phyloP scores from a whole-genome alignment of 2,329 filamentous ascomycete genomes.

The Talaromyces piceae region DNA sequence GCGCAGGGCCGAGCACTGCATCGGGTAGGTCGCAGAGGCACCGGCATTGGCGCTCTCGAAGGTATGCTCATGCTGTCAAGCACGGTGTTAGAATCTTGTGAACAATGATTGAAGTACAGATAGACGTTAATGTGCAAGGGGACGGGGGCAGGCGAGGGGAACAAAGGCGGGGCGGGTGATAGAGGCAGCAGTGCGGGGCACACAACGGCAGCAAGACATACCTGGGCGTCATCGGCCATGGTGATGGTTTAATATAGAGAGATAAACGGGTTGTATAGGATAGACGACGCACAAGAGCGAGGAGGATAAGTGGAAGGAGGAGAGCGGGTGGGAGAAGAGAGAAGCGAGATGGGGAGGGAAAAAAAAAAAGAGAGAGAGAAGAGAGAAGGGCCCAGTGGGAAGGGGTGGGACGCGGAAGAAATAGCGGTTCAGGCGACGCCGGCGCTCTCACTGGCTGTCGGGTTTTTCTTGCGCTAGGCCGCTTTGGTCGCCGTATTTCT shows the following conservation, averaged over 20 bases:
- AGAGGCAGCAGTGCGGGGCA: slow-evolving; percentile 10
- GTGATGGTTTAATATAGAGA: slow-evolving; percentile 35
- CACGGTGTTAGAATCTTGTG: neutral
- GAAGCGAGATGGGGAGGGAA: slow-evolving; percentile 14
- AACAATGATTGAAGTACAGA: neutral
- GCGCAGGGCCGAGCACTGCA: slow-evolving; percentile 99
- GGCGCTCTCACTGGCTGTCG: neutral
- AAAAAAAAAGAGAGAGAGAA: slow-evolving; percentile 15
- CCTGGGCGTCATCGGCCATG: slow-evolving; percentile 62
- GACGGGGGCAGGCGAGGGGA: slow-evolving; percentile 3
- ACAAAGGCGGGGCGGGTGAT: slow-evolving; percentile 23
- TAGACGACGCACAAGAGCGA: slow-evolving; percentile 1
- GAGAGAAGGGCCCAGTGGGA: slow-evolving; percentile 14
- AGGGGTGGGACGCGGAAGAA: slow-evolving; percentile 8
- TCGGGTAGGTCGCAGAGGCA: slow-evolving; percentile 87
- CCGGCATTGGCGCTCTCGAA: slow-evolving; percentile 96
- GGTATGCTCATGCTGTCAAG: slow-evolving; percentile 58
- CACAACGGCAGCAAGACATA: slow-evolving; percentile 34
- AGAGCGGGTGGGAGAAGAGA: slow-evolving; percentile 2
- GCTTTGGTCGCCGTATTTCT: neutral
- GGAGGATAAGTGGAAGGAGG: slow-evolving; percentile 11
- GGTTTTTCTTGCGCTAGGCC: slow-evolving; percentile 9
- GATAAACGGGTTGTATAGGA: slow-evolving; percentile 1
- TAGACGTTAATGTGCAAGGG: neutral
- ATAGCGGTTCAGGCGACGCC: no score